Conservation (phyloP, 2,329 filamentous ascomycete genomes). For the Colletotrichum orbiculare region DNA sequence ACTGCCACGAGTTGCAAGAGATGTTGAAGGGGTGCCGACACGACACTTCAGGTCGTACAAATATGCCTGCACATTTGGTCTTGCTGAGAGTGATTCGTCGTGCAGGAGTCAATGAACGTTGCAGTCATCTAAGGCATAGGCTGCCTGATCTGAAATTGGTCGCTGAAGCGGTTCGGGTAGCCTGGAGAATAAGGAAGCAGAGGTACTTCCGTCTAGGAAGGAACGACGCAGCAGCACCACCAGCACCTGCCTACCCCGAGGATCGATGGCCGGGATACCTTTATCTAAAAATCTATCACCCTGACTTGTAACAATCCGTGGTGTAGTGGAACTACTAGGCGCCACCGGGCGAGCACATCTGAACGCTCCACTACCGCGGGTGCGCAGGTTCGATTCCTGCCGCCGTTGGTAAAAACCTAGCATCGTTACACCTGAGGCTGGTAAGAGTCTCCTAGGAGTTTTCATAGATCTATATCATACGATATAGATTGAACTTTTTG, state of each 20-base stretch:
- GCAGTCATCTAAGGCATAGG: too few relatives aligned
- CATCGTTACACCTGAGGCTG: constrained; percentile 27
- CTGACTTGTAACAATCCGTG: constrained; percentile 7
- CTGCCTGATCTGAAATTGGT: too few relatives aligned
- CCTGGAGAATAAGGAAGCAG: too few relatives aligned
- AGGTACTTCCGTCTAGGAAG: background rate
- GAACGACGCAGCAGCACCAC: background rate
- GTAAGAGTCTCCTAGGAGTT: constrained; percentile 22
- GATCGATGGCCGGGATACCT: background rate
- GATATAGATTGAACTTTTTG: constrained; percentile 6
- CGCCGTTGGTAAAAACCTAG: constrained; percentile 7
- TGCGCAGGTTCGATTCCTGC: constrained; percentile 16
- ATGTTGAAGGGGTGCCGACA: constrained; percentile 31
- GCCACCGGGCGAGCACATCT: background rate
- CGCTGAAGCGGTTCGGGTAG: background rate
- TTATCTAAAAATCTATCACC: background rate
- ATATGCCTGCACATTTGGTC: constrained; percentile 14
- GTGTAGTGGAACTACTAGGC: constrained; percentile 11
- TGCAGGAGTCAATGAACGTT: background rate
- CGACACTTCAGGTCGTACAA: constrained; percentile 30
- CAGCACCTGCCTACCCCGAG: too few relatives aligned
- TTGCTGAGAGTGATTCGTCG: background rate
- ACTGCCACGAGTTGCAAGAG: constrained; percentile 33
- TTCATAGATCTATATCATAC: constrained; percentile 2
- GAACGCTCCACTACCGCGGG: constrained; percentile 13